These are phyloP conservation scores for Cystobasidium tubakii DNA, from an alignment of 768 basidiomycete genomes.

Conservation along the genomic window DNA sequence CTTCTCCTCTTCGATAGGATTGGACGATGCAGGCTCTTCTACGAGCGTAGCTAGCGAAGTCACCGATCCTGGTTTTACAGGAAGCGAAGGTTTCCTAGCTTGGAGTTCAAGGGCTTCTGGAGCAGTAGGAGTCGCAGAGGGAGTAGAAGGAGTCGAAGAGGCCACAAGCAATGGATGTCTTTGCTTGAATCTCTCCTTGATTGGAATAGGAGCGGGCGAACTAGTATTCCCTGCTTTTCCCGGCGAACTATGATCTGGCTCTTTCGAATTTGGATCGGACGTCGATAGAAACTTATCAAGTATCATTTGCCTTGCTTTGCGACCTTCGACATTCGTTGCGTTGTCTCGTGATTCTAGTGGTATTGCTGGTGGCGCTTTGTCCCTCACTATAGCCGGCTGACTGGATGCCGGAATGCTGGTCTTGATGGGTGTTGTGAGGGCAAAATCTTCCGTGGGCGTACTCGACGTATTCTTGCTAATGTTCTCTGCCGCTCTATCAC, in stretches of 20 bases:
- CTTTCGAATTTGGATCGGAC: not conserved
- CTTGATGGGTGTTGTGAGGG: not conserved
- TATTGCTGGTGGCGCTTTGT: not conserved
- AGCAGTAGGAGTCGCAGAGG: not conserved
- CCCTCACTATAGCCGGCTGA: not conserved
- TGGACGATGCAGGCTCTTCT: not conserved
- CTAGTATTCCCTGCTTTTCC: no score
- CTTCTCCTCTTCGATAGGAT: not conserved
- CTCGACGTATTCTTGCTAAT: no score
- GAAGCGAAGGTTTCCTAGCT: not conserved
- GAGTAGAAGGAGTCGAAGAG: not conserved
- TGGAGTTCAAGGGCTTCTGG: not conserved
- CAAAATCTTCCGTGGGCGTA: not conserved
- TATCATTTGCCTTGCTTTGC: not conserved
- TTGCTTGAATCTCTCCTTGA: not conserved
- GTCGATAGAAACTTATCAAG: not conserved
- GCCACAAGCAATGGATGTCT: not conserved
- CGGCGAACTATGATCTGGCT: not conserved
- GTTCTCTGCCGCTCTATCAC: no score
- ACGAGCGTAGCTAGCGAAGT: constrained; percentile 1
- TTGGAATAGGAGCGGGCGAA: not conserved
- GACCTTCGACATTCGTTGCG: not conserved
- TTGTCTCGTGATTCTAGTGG: constrained; percentile 2
- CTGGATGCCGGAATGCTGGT: not conserved
- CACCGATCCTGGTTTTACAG: not conserved